These are phyloP conservation scores for Myriosclerotinia scirpicola DNA, from an alignment of 2,329 filamentous ascomycete genomes.

Conservation along the genomic window DNA sequence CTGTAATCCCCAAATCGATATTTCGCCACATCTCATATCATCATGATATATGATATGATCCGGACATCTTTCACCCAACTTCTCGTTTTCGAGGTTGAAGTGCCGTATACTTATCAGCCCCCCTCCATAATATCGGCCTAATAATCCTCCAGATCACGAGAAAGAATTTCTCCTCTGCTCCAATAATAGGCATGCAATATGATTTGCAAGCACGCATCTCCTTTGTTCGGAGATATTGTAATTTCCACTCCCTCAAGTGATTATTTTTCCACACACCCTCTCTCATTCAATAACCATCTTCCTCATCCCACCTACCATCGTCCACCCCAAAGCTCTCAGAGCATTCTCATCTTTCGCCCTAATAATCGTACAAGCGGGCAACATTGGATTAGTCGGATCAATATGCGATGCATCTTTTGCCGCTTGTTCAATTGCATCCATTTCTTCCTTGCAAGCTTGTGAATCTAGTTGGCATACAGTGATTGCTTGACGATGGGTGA, in stretches of 20 bases:
- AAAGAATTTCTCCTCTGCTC: too few species aligned
- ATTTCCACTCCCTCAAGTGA: neutral
- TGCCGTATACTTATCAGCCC: too few species aligned
- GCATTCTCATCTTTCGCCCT: slow-evolving; percentile 71
- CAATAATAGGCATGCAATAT: too few species aligned
- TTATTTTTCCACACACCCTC: neutral
- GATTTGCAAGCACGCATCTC: too few species aligned
- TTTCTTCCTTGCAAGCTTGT: slow-evolving; percentile 94
- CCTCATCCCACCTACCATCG: slow-evolving; percentile 62
- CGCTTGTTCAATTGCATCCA: slow-evolving; percentile 96
- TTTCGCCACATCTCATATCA: neutral
- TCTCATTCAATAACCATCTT: slow-evolving; percentile 64
- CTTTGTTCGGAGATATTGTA: too few species aligned
- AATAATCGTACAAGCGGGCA: slow-evolving; percentile 83
- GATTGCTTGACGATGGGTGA: slow-evolving; percentile 84
- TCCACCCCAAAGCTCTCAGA: slow-evolving; percentile 61
- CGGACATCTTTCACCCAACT: neutral
- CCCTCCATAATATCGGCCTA: too few species aligned
- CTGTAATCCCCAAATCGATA: too few species aligned
- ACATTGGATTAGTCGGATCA: slow-evolving; percentile 85
- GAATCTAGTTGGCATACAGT: slow-evolving; percentile 96
- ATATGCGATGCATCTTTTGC: slow-evolving; percentile 89
- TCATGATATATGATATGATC: neutral
- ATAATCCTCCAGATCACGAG: too few species aligned
- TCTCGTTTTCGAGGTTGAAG: neutral